Conservation (phyloP, 768 basidiomycete genomes). For the Macrolepiota dolichaula region DNA sequence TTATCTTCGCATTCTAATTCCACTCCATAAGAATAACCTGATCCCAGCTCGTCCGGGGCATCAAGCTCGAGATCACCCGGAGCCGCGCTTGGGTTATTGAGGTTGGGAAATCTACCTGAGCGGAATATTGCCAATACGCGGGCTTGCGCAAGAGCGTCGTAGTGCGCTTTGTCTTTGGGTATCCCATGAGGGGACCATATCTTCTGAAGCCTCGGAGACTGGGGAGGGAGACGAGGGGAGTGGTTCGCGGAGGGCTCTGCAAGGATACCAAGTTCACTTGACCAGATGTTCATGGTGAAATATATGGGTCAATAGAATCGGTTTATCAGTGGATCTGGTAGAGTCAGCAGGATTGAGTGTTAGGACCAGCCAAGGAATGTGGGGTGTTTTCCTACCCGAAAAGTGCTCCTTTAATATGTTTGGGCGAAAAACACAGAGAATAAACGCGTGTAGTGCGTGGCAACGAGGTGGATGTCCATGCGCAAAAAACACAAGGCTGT, state of each 20-base stretch:
- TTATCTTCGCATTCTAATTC: background rate
- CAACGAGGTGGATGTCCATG: background rate
- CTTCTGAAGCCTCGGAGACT: conserved; percentile 3
- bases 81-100: background rate
- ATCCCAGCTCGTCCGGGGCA: background rate
- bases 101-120: conserved; percentile 5
- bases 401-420: background rate
- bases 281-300: conserved; percentile 3
- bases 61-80: conserved; percentile 6
- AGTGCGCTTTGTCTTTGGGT: background rate
- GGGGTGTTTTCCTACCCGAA: background rate
- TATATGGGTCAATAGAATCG: background rate
- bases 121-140: conserved; percentile 7
- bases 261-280: background rate
- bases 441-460: conserved; percentile 1
- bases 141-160: conserved; percentile 1
- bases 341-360: background rate
- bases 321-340: background rate
- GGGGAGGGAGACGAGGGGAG: conserved; percentile 1
- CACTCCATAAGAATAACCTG: background rate
- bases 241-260: background rate
- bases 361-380: background rate
- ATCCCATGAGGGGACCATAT: background rate
- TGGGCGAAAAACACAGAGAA: background rate
- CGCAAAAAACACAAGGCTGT: background rate